Evolutionary conservation across 2,329 filamentous ascomycete genomes (phyloP), one percentile per base, ranked within the genome.

Genomic region (Verticillium tricorpus): DNA sequence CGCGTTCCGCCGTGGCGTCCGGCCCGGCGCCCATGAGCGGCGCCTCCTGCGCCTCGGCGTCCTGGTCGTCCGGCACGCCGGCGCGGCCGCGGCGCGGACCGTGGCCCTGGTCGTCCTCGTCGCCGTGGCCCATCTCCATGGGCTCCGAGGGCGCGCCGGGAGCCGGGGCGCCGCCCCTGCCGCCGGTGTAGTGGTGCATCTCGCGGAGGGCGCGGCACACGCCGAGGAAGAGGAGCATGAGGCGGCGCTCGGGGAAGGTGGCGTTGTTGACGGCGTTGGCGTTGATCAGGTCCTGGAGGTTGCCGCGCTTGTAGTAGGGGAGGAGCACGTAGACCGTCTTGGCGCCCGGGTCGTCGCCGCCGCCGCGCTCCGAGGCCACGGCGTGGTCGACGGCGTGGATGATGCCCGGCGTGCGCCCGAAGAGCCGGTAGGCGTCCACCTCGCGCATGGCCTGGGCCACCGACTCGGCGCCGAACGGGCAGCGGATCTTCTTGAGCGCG

Each of bases 291-390:
- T 99, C 95, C 78, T 99, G 95, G 40, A 99, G 83, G 75, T 99
- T 99, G 15, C 95, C 95, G 67, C 94, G 85, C 69, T 93, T 84
- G 79, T 97, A 99, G 80, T 98, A 99, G 14, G 95, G 95, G 22
- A 99, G 83, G 54, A 99, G 82, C 64, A 99, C 95, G 76, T 99
- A 99, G 60, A 98, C 95, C 0, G 94, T 98, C 80, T 98, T 98
- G 65, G 89, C 83, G 78, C 74, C 76, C 58, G 78, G 82, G 64
- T 86, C 85, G 70, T 74, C 74, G 70, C 79, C 86, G 75, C 86
- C 74, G 70, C 79, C 86, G 75, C 86, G 82, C 75, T 96, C 92
- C 31, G 86, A 88, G 58, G 90, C 87, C 63, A 97, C 90, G 69
- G 85, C 85, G 76, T 97, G 90, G 77, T 97, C 93, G 71, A 94